Evolutionary conservation across 2,329 filamentous ascomycete species (phyloP).

Genomic region (Clarireedia paspali): DNA sequence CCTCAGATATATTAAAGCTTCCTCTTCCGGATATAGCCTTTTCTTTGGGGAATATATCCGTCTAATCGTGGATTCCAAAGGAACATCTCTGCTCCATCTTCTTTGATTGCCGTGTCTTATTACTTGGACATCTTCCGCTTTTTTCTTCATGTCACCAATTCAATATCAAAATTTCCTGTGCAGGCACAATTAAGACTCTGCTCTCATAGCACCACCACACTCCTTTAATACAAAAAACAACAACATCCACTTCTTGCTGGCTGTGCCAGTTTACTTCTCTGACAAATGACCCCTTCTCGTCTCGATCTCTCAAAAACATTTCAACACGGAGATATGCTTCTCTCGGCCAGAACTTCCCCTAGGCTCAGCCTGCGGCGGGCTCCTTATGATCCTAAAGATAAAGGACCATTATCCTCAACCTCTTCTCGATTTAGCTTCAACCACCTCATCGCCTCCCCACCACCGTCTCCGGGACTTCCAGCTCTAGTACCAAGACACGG

Average conservation of each 20-base stretch:
- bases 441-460: constrained; percentile 60
- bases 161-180: constrained; percentile 13
- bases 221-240: constrained; percentile 19
- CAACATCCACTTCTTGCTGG: constrained; percentile 18
- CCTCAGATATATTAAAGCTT: constrained; percentile 6
- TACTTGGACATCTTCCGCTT: background rate
- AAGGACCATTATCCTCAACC: constrained; percentile 47
- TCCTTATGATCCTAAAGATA: constrained; percentile 47
- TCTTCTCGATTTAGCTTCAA: constrained; percentile 59
- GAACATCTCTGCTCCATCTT: background rate
- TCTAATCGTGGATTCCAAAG: too few species aligned
- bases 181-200: constrained; percentile 18
- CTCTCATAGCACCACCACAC: constrained; percentile 7
- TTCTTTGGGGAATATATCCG: background rate
- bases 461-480: constrained; percentile 63
- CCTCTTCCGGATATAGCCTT: background rate
- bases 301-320: constrained; percentile 31
- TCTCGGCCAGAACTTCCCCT: constrained; percentile 33
- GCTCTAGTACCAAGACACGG: constrained; percentile 58
- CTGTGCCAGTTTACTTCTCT: constrained; percentile 23
- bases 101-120: background rate
- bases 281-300: constrained; percentile 21
- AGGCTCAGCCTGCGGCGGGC: constrained; percentile 52
- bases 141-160: constrained; percentile 4
- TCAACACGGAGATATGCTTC: constrained; percentile 31